phyloP scores from a whole-genome alignment of 208 protist species.

The Wallacemonas sp. region DNA sequence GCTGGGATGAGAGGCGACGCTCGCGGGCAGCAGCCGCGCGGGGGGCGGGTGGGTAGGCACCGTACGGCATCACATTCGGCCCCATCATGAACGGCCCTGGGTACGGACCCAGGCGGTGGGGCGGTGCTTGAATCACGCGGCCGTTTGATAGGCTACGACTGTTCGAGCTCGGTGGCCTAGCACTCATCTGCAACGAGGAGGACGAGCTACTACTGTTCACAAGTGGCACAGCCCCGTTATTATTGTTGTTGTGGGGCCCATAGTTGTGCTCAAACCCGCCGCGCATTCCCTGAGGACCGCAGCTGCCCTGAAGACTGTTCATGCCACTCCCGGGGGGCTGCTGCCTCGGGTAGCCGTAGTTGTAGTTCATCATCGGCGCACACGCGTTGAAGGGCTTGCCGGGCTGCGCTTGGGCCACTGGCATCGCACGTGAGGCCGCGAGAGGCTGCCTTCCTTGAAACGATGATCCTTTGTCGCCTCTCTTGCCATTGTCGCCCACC shows the following conservation, averaged over 20 bases:
- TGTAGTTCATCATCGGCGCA: slow-evolving; percentile 5
- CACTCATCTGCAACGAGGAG: no score
- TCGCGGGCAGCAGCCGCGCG: not conserved
- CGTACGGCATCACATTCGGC: not conserved
- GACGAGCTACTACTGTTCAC: no score
- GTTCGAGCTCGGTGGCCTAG: not conserved
- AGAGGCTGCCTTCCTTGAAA: not conserved
- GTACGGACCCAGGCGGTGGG: not conserved
- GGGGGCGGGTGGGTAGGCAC: not conserved
- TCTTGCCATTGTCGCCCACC: no score
- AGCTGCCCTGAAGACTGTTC: not conserved
- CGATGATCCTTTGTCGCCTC: no score
- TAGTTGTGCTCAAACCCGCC: not conserved
- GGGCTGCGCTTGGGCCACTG: no score
- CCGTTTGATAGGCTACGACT: not conserved
- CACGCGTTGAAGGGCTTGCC: no score
- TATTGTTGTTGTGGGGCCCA: no score
- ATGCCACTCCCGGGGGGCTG: not conserved
- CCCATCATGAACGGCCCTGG: slow-evolving; percentile 2
- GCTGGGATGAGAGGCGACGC: not conserved
- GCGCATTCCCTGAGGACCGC: not conserved
- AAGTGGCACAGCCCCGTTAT: no score
- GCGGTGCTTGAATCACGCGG: no score
- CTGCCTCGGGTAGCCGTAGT: not conserved
- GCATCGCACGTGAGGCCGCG: not conserved